These are phyloP conservation scores for Helenozyma rhizophorensis DNA, from an alignment of 805 yeast species.

Conservation along the genomic window DNA sequence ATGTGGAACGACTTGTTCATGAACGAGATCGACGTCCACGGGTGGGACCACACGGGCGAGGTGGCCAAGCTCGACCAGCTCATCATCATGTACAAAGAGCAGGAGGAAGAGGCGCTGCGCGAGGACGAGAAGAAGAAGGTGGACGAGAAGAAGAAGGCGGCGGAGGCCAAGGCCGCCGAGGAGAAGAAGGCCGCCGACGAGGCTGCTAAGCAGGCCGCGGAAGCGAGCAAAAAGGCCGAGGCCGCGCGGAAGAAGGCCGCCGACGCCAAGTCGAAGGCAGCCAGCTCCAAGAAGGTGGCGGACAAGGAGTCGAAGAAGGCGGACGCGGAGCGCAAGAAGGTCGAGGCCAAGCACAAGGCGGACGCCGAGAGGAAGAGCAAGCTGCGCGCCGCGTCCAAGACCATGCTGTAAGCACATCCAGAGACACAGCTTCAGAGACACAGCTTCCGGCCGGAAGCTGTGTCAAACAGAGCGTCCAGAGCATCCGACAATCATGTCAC, in stretches of 20 bases:
- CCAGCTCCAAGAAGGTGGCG: neutral
- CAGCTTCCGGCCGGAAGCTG: no score
- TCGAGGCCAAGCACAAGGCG: no score
- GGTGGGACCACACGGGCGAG: constrained; percentile 21
- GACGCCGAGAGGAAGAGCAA: neutral
- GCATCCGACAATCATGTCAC: no score
- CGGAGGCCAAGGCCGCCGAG: neutral
- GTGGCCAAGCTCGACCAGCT: constrained; percentile 10
- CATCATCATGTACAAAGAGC: constrained; percentile 3
- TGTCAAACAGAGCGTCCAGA: no score
- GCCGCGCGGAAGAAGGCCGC: neutral
- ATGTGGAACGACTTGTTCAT: constrained; percentile 27
- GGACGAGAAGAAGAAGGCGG: neutral
- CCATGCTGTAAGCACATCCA: no score
- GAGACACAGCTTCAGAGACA: no score
- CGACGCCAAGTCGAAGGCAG: no score
- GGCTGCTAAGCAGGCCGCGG: no score
- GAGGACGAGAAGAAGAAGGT: neutral
- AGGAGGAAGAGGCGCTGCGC: neutral
- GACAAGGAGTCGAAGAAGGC: neutral
- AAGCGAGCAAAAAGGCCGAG: neutral
- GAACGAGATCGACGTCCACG: constrained; percentile 17
- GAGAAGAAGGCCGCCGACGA: no score
- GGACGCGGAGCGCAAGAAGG: no score
- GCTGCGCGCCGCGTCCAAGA: no score